Percentiles rank a stretch among this genome's conserved stretches.
Conservation (phyloP, 768 basidiomycete species). For the Boletus coccyginus region DNA sequence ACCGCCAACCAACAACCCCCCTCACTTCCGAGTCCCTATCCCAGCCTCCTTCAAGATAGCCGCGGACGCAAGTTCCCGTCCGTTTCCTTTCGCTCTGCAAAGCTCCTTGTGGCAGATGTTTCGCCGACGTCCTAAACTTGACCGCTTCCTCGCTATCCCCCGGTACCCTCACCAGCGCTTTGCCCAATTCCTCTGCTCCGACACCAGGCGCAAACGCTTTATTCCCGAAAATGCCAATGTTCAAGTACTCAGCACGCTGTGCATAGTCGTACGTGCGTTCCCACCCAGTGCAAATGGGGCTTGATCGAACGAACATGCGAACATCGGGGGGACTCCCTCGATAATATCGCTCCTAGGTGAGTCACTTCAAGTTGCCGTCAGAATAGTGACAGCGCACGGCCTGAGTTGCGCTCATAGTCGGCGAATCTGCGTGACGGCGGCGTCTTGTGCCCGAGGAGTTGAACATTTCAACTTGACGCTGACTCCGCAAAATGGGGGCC, state of each 20-base stretch:
- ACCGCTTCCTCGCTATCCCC: constrained; percentile 3
- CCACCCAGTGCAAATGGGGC: neutral
- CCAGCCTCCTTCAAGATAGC: neutral
- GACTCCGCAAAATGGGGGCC: too few relatives aligned
- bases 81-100: constrained; percentile 3
- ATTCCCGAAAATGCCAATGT: constrained; percentile 5
- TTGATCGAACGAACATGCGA: neutral
- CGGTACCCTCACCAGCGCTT: constrained; percentile 3
- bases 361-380: too few relatives aligned
- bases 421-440: neutral
- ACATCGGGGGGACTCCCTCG: neutral
- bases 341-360: neutral
- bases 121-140: constrained; percentile 1
- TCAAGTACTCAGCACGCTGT: neutral
- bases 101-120: neutral
- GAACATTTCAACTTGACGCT: too few relatives aligned
- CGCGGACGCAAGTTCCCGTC: neutral
- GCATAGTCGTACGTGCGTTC: constrained; percentile 4
- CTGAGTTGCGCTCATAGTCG: neutral
- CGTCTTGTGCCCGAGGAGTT: neutral
- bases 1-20: too few relatives aligned
- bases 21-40: neutral
- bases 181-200: neutral
- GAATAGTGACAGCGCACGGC: neutral
- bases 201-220: neutral